Percentiles rank a stretch among this genome's conserved stretches.
phyloP scores from a whole-genome alignment of 169 alveolate genomes.

The Eimeria necatrix region DNA sequence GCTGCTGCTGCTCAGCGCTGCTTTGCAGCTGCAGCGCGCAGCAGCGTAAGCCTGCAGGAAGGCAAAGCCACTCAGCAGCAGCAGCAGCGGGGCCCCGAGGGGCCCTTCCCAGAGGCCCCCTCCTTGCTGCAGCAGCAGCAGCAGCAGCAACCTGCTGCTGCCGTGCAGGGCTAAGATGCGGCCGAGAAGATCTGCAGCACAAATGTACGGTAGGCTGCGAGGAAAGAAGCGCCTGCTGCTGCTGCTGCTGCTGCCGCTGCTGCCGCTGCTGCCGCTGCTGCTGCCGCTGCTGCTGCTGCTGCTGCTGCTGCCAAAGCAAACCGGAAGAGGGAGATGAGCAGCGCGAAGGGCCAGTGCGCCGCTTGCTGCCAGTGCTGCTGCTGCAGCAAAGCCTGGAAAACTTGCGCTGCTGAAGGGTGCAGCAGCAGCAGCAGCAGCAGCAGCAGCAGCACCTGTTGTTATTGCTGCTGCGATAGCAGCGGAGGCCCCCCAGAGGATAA shows the following conservation, averaged over 20 bases:
- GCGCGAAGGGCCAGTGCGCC: not conserved
- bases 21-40: constrained; percentile 16
- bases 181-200: not conserved
- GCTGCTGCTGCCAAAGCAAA: constrained; percentile 12
- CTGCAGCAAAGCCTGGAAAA: not conserved
- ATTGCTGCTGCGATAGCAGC: not conserved
- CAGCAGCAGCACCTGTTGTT: constrained; percentile 2
- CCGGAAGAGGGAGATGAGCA: not conserved
- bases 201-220: not conserved
- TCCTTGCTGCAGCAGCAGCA: constrained; percentile 29
- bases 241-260: constrained; percentile 52
- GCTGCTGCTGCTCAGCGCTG: not conserved
- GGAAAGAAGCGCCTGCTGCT: not conserved
- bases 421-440: constrained; percentile 47
- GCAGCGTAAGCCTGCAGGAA: constrained; percentile 18
- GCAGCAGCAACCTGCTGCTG: constrained; percentile 7
- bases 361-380: constrained; percentile 33
- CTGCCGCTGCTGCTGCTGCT: constrained; percentile 43
- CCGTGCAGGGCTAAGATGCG: constrained; percentile 55
- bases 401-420: not conserved
- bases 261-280: constrained; percentile 39
- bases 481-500: not conserved
- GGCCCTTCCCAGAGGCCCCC: not conserved
- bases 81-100: constrained; percentile 4
- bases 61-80: not conserved